Evolutionary conservation across 495 filamentous ascomycete species (phyloP), one percentile per base, ranked within the genome.

Genomic region (Penicillium coprophilum): DNA sequence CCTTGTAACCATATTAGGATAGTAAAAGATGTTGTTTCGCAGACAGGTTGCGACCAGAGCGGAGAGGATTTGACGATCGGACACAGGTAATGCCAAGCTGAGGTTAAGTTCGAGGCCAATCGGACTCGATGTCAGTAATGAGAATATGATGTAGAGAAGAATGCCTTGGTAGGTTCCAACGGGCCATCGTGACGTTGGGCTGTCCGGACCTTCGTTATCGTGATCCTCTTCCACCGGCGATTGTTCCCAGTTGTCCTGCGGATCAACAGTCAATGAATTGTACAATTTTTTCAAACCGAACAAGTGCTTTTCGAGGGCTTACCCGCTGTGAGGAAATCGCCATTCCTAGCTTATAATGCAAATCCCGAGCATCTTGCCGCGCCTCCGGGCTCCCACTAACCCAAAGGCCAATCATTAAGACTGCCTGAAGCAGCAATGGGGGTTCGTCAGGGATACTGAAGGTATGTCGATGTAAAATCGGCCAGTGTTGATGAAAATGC

Each of bases 141-240:
- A 49, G 38, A 61, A 60, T 19, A 66, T 56, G 19, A 63, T 13
- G 5, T 63, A 53, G 2, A 66, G 60, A 6, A 63, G 51, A n/a
- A 66, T 53, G 19, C 45, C 48, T 51, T 66, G 63, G 50, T 55
- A 63, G 0, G 57, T 63, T n/a, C 60, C 49, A 21, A 63, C 63
- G 0, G 60, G 63, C 63, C 63, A 65, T 12, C 34, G 21, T 9
- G 48, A 27, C 10, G 2, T 21, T 13, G 13, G 36, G 23, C 36
- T 32, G 32, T 6, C 32, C n/a, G 32, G 15, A 36, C 4, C 32
- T 36, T 36, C 32, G 13, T 36, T 36, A 6, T 36, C 32, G 15
- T 36, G 12, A 13, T 36, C 32, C 32, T 13, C 32, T 36, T 36
- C 32, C 13, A 36, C 32, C 32, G 32, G 32, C 13, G 13, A 36